These are phyloP conservation scores for Colletotrichum neosansevieriae DNA, from an alignment of 2,329 filamentous ascomycete genomes.

Conservation along the genomic window DNA sequence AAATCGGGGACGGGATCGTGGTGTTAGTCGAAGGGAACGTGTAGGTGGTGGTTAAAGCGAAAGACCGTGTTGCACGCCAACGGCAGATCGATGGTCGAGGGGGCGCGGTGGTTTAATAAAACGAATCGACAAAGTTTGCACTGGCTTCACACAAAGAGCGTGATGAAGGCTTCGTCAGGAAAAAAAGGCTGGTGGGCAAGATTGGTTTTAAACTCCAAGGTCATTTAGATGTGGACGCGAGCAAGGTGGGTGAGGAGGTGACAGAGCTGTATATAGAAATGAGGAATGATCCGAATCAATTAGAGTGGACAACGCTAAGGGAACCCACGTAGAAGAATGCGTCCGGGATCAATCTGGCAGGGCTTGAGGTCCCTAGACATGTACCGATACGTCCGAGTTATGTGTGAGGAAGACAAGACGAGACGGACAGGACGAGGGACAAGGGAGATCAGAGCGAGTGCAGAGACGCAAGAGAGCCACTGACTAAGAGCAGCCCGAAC, in stretches of 20 bases:
- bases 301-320: conserved; percentile 23
- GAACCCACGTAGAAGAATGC: conserved; percentile 27
- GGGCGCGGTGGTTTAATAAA: not conserved
- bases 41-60: not conserved
- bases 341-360: conserved; percentile 25
- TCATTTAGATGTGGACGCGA: conserved; percentile 2
- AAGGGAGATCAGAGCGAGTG: not conserved
- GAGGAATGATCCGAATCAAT: not conserved
- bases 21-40: conserved; percentile 5
- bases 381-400: conserved; percentile 24
- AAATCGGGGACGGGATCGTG: not conserved
- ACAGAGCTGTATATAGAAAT: conserved; percentile 26
- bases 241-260: conserved; percentile 1
- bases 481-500: not conserved
- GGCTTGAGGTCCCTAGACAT: conserved; percentile 17
- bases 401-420: conserved; percentile 15
- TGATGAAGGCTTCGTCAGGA: conserved; percentile 21
- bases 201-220: conserved; percentile 26
- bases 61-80: not conserved
- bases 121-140: not conserved
- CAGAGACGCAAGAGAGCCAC: conserved; percentile 2
- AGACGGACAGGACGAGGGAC: conserved; percentile 2
- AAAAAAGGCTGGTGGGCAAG: conserved; percentile 6
- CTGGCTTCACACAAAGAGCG: not conserved
- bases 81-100: not conserved